A percentile compares a stretch with the other conserved stretches of the same genome.
phyloP scores from a whole-genome alignment of 176 grass and related monocot genomes.

The Metroxylon sagu region DNA sequence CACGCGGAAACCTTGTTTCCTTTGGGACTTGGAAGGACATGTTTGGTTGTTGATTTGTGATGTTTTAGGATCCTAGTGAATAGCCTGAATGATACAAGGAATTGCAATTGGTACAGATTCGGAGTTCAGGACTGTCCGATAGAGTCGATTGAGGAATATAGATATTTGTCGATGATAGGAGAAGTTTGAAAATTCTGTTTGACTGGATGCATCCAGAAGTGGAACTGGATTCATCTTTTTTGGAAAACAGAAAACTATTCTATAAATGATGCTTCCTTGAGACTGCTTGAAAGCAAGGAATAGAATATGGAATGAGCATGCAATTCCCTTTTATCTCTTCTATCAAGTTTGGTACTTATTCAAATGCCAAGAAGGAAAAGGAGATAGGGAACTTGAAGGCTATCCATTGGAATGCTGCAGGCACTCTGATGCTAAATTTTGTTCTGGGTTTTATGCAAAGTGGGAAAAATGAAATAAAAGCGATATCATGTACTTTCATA shows the following conservation, averaged over 20 bases:
- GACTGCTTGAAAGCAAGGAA: constrained; percentile 47
- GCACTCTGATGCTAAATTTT: constrained; percentile 25
- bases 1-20: not conserved
- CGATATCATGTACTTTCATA: too few relatives aligned
- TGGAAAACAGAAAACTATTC: constrained; percentile 36
- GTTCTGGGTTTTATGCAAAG: too few relatives aligned
- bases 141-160: constrained; percentile 20
- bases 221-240: constrained; percentile 48
- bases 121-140: constrained; percentile 14
- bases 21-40: not conserved
- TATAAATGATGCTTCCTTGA: constrained; percentile 56
- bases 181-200: constrained; percentile 66
- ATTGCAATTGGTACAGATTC: constrained; percentile 14
- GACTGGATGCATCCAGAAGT: constrained; percentile 75
- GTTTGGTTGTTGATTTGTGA: not conserved
- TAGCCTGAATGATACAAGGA: constrained; percentile 18
- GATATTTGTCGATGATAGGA: not conserved
- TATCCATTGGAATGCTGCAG: constrained; percentile 30
- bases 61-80: not conserved
- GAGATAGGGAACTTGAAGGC: constrained; percentile 34
- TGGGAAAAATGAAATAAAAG: too few relatives aligned
- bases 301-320: constrained; percentile 53
- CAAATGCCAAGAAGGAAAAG: constrained; percentile 42
- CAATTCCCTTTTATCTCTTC: constrained; percentile 72
- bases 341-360: constrained; percentile 80